Conservation (phyloP, 2,329 filamentous ascomycete species). For the Penicillium sp. region DNA sequence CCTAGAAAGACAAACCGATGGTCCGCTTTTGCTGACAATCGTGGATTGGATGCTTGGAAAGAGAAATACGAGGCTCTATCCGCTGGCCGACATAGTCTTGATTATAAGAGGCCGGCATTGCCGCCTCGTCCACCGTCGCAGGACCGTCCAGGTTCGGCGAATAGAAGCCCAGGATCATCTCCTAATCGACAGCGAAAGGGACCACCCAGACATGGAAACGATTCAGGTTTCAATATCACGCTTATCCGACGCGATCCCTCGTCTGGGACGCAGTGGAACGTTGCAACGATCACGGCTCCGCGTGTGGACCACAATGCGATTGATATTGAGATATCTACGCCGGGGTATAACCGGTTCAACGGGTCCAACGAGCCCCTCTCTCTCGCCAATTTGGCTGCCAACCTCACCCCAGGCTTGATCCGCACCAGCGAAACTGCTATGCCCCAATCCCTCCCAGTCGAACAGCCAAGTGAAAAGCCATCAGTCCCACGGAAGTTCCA, state of each 20-base stretch:
- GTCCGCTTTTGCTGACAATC: conserved; percentile 29
- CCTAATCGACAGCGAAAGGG: conserved; percentile 17
- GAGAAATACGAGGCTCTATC: conserved; percentile 23
- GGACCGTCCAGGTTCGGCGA: conserved; percentile 16
- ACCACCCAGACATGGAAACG: conserved; percentile 9
- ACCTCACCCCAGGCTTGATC: conserved; percentile 23
- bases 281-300: conserved; percentile 57
- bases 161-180: conserved; percentile 29
- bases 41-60: conserved; percentile 20
- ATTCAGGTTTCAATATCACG: conserved; percentile 44
- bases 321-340: conserved; percentile 55
- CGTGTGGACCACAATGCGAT: conserved; percentile 33
- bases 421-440: conserved; percentile 16
- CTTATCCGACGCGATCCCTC: conserved; percentile 70
- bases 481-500: conserved; percentile 29
- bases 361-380: conserved; percentile 35
- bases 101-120: conserved; percentile 25
- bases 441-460: conserved; percentile 7
- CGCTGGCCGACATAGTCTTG: conserved; percentile 29
- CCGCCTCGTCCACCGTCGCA: conserved; percentile 21
- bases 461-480: conserved; percentile 13
- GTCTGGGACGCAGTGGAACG: conserved; percentile 68
- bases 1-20: conserved; percentile 25
- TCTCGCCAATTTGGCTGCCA: conserved; percentile 29
- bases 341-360: conserved; percentile 58